phyloP scores from a whole-genome alignment of 2,329 filamentous ascomycete species.

The Whalleya microplaca region DNA sequence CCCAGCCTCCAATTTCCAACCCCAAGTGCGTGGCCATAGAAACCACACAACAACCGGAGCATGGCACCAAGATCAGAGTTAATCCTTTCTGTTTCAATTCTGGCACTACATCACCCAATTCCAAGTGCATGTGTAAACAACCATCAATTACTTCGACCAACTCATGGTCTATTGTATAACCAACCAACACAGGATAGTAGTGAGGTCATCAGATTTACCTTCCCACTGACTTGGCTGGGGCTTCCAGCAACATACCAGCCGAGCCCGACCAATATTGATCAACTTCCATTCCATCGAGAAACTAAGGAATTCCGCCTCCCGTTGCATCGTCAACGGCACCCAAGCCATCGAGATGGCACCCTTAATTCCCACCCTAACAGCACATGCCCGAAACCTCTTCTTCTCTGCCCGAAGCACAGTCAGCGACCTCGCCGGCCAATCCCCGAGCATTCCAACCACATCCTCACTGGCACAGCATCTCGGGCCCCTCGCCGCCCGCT shows the following conservation, averaged over 20 bases:
- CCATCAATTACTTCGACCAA: slow-evolving; percentile 3
- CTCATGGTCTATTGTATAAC: slow-evolving; percentile 3
- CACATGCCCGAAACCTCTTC: slow-evolving; percentile 35
- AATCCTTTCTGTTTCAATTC: slow-evolving; percentile 8
- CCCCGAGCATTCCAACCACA: slow-evolving; percentile 28
- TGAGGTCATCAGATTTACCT: slow-evolving; percentile 15
- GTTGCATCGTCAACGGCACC: background rate
- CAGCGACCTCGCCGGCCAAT: slow-evolving; percentile 35
- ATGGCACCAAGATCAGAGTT: background rate
- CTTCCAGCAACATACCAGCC: slow-evolving; percentile 33
- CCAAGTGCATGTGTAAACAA: slow-evolving; percentile 14
- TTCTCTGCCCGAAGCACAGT: slow-evolving; percentile 26
- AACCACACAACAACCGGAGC: slow-evolving; percentile 29
- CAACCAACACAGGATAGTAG: background rate
- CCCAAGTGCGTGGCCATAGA: slow-evolving; percentile 25
- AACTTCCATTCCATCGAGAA: slow-evolving; percentile 1
- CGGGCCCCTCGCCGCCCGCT: slow-evolving; percentile 48
- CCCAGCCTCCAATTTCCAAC: slow-evolving; percentile 29
- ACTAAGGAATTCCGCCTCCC: background rate
- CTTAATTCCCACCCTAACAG: slow-evolving; percentile 35
- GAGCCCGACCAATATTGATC: slow-evolving; percentile 15
- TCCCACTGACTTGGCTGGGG: slow-evolving; percentile 31
- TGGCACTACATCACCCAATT: slow-evolving; percentile 10
- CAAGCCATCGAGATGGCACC: slow-evolving; percentile 35
- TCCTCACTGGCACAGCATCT: slow-evolving; percentile 34